phyloP scores from a whole-genome alignment of 495 filamentous ascomycete species.

The Penicillium desertorum region DNA sequence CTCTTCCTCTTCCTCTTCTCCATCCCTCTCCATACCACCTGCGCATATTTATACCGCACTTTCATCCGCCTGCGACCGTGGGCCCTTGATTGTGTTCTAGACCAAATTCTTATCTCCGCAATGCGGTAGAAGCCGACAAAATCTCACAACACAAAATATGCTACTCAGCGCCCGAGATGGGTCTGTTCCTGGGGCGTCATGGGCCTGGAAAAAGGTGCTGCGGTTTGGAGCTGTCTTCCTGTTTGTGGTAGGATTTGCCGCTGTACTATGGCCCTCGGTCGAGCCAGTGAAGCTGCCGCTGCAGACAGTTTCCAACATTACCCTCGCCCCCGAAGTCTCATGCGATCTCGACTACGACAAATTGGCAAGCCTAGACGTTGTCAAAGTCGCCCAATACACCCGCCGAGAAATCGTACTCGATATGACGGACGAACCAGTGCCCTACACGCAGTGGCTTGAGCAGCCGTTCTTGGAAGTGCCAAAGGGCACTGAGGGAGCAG shows the following conservation, averaged over 20 bases:
- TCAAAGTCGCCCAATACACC: conserved; percentile 38
- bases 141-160: conserved; percentile 22
- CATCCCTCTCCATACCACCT: neutral
- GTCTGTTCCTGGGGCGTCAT: conserved; percentile 31
- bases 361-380: conserved; percentile 32
- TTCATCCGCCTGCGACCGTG: conserved; percentile 6
- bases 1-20: conserved; percentile 2
- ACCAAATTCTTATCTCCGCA: conserved; percentile 20
- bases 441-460: conserved; percentile 37
- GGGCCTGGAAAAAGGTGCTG: conserved; percentile 39
- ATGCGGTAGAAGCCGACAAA: conserved; percentile 22
- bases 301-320: conserved; percentile 36
- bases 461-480: conserved; percentile 32
- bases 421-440: conserved; percentile 27
- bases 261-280: conserved; percentile 34
- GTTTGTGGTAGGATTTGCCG: conserved; percentile 21
- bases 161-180: conserved; percentile 31
- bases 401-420: conserved; percentile 45
- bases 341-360: conserved; percentile 38
- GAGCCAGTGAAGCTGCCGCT: conserved; percentile 17
- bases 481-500: conserved; percentile 17
- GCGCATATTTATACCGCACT: neutral
- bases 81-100: conserved; percentile 6
- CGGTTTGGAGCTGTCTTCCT: conserved; percentile 27
- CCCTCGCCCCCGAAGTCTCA: conserved; percentile 32